phyloP scores from a whole-genome alignment of 2,329 filamentous ascomycete genomes.

The Fusarium sp. region DNA sequence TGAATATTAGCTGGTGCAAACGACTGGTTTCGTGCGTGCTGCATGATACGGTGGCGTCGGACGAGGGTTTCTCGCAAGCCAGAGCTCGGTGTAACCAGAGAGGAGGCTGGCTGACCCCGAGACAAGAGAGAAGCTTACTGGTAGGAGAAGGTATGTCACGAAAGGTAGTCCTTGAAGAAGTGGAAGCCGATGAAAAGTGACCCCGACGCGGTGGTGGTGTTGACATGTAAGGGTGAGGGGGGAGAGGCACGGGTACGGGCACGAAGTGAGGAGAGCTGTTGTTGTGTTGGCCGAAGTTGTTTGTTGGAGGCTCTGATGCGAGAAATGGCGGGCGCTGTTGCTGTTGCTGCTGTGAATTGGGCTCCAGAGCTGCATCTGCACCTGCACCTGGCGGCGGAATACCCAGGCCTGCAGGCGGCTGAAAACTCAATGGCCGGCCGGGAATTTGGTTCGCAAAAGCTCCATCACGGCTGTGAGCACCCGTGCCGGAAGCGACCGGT shows the following conservation, averaged over 20 bases:
- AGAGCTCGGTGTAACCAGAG: not conserved
- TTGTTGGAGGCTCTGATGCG: constrained; percentile 30
- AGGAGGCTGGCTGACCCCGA: not conserved
- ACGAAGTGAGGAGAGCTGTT: constrained; percentile 25
- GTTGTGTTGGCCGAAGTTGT: constrained; percentile 31
- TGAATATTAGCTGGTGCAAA: constrained; percentile 17
- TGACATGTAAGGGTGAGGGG: constrained; percentile 28
- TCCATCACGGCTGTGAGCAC: constrained; percentile 25
- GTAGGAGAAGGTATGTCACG: constrained; percentile 35
- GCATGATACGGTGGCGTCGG: not conserved
- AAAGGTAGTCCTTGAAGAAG: constrained; percentile 29
- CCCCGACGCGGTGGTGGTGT: constrained; percentile 24
- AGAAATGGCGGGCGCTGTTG: constrained; percentile 24
- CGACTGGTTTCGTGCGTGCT: not conserved
- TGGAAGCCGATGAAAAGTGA: constrained; percentile 26
- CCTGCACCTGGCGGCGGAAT: constrained; percentile 13
- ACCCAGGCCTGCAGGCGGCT: constrained; percentile 21
- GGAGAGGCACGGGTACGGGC: constrained; percentile 27
- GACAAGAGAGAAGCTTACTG: constrained; percentile 30
- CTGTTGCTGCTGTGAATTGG: constrained; percentile 29
- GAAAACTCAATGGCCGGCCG: constrained; percentile 33
- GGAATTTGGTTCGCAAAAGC: constrained; percentile 41
- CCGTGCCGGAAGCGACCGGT: constrained; percentile 7
- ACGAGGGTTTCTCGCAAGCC: constrained; percentile 15
- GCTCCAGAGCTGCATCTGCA: constrained; percentile 24